Conservation (phyloP, 192 early-diverging fungal species). For the Piromyces finnis region DNA sequence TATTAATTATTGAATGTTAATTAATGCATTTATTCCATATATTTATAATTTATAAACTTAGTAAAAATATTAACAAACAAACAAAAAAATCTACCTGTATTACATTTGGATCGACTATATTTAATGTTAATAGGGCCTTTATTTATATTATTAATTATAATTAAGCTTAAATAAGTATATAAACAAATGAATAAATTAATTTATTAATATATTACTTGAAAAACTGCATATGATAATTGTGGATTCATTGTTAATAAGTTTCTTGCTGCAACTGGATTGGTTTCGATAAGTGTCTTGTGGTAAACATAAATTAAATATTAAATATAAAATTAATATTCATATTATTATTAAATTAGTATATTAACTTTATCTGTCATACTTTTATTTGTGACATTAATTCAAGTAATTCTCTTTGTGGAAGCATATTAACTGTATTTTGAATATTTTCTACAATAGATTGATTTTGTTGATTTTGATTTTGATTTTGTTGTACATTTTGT, state of each 20-base stretch:
- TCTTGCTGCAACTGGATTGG: slow-evolving; percentile 43
- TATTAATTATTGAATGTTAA: too few species aligned
- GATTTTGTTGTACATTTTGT: neutral
- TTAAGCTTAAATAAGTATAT: too few species aligned
- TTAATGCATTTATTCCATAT: too few species aligned
- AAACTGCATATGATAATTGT: slow-evolving; percentile 63
- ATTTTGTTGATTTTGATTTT: neutral
- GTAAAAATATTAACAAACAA: too few species aligned
- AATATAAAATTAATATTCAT: neutral
- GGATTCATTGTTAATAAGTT: slow-evolving; percentile 56
- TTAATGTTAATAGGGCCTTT: slow-evolving; percentile 7
- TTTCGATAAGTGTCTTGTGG: slow-evolving; percentile 27
- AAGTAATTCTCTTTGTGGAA: slow-evolving; percentile 32
- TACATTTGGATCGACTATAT: slow-evolving; percentile 48
- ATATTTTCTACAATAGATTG: slow-evolving; percentile 3
- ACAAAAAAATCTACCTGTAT: slow-evolving; percentile 40
- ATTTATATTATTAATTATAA: too few species aligned
- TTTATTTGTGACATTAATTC: slow-evolving; percentile 49
- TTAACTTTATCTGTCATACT: slow-evolving; percentile 8
- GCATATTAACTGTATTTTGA: slow-evolving; percentile 5
- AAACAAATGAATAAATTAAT: too few species aligned
- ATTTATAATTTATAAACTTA: too few species aligned
- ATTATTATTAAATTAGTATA: neutral
- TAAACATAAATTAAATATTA: too few species aligned
- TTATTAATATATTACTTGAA: too few species aligned